A percentile compares a stretch with the other conserved stretches of the same genome.
Conservation (phyloP, 257 asterid genomes). For the Solanum medicagineum region DNA sequence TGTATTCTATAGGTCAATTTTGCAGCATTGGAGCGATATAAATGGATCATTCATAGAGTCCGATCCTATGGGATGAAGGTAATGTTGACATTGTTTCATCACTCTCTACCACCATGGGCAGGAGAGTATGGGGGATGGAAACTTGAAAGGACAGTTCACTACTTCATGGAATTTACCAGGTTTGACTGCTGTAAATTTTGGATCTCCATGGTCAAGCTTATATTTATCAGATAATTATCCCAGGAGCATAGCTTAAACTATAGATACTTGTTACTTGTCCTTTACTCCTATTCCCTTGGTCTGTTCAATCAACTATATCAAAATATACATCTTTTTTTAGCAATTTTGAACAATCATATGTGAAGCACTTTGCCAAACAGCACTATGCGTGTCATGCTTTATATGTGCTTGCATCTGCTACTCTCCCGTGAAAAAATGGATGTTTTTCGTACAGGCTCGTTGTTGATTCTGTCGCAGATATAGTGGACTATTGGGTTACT, state of each 20-base stretch:
- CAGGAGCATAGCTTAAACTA: not conserved
- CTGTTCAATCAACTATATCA: not conserved
- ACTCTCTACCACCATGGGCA: conserved; percentile 99
- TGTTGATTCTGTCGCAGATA: conserved; percentile 65
- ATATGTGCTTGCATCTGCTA: not conserved
- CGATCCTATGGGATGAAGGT: conserved; percentile 91
- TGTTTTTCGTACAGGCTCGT: conserved; percentile 44
- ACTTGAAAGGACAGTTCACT: conserved; percentile 73
- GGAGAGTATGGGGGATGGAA: conserved; percentile 99
- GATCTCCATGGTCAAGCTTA: not conserved
- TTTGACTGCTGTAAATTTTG: not conserved
- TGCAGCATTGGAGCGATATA: conserved; percentile 91
- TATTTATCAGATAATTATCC: not conserved
- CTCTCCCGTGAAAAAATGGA: not conserved
- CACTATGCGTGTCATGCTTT: not conserved
- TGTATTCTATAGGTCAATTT: conserved; percentile 50
- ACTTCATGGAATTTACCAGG: conserved; percentile 90
- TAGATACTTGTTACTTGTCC: not conserved
- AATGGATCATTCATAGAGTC: conserved; percentile 77
- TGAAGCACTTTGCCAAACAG: not conserved
- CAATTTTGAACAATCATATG: not conserved
- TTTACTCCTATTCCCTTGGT: not conserved
- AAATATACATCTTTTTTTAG: not conserved
- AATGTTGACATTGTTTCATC: conserved; percentile 90
- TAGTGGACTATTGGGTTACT: conserved; percentile 94